Evolutionary conservation across 306 rosid species (phyloP).

Genomic region (Dalbergia oliveri): DNA sequence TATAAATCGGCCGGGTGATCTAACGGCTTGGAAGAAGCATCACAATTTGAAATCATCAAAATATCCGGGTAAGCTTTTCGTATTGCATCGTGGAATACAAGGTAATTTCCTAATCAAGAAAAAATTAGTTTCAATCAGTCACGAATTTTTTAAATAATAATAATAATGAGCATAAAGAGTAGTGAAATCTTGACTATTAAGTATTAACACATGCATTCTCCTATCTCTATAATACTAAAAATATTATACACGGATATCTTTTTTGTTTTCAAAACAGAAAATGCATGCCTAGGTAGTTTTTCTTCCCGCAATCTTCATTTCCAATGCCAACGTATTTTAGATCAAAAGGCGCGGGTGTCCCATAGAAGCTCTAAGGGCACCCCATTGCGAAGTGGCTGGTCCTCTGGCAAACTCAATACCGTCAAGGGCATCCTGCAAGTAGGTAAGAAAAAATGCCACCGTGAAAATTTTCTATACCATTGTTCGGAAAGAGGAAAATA

Average conservation of each 20-base stretch:
- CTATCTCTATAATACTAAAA: no score
- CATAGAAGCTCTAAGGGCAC: conserved; percentile 78
- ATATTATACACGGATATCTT: not conserved
- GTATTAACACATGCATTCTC: no score
- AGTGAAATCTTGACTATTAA: no score
- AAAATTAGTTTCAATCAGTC: not conserved
- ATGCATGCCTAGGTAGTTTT: conserved; percentile 66
- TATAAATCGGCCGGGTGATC: conserved; percentile 85
- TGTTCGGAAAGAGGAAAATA: not conserved
- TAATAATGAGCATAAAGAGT: no score
- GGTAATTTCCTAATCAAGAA: conserved; percentile 72
- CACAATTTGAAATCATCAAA: conserved; percentile 83
- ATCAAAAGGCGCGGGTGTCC: conserved; percentile 84
- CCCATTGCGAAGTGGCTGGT: conserved; percentile 69
- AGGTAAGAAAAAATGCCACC: not conserved
- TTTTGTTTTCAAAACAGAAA: no score
- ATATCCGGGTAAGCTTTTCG: conserved; percentile 70
- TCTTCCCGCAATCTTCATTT: conserved; percentile 83
- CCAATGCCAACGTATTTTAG: conserved; percentile 80
- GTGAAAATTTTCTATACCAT: not conserved
- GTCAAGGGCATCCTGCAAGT: conserved; percentile 84
- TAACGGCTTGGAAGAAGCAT: conserved; percentile 64
- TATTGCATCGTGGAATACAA: conserved; percentile 70
- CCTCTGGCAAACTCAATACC: conserved; percentile 96
- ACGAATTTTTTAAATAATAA: not conserved